phyloP scores from a whole-genome alignment of 2,329 filamentous ascomycete species.

The Colletotrichum incanum region DNA sequence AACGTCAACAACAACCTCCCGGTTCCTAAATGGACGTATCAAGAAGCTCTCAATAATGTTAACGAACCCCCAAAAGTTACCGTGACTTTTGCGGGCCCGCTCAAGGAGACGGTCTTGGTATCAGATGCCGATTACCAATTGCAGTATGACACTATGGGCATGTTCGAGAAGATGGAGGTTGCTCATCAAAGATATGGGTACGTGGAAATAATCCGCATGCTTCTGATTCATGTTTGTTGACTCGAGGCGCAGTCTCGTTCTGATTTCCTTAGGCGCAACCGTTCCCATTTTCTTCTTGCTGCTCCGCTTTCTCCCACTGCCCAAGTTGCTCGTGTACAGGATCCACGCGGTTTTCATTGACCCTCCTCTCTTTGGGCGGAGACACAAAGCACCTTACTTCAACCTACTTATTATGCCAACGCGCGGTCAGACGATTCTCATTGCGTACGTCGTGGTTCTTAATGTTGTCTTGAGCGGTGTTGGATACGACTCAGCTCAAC shows the following conservation, averaged over 20 bases:
- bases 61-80: background rate
- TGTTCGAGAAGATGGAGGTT: conserved; percentile 64
- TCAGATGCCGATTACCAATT: conserved; percentile 47
- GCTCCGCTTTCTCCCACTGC: conserved; percentile 49
- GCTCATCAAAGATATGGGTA: conserved; percentile 46
- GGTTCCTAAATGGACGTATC: conserved; percentile 4
- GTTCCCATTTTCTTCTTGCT: conserved; percentile 50
- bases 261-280: conserved; percentile 45
- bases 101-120: conserved; percentile 54
- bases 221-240: background rate
- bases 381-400: conserved; percentile 48
- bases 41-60: conserved; percentile 6
- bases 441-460: conserved; percentile 50
- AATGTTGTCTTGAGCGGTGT: conserved; percentile 50
- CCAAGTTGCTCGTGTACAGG: background rate
- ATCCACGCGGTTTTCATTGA: conserved; percentile 8
- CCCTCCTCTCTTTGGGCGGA: background rate
- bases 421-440: conserved; percentile 54
- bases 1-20: background rate
- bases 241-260: conserved; percentile 37
- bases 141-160: conserved; percentile 67
- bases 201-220: background rate
- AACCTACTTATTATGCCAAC: conserved; percentile 56
- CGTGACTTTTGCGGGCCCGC: background rate
- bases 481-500: conserved; percentile 45